Percentiles rank a stretch among this genome's conserved stretches.
Conservation (phyloP, 306 rosid genomes). For the Prunus davidiana region DNA sequence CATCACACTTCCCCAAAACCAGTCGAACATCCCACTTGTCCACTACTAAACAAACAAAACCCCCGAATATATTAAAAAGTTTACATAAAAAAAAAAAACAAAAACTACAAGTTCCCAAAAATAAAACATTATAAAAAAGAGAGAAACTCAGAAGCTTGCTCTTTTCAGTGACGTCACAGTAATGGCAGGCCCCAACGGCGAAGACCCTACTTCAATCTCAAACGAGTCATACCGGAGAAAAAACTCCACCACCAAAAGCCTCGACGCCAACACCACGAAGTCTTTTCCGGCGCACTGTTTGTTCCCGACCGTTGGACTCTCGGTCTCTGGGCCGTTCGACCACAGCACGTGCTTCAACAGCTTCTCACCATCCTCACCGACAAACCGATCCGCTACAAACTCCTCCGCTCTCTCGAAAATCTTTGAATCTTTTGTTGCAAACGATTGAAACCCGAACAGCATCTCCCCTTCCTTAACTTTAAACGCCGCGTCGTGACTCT, state of each 20-base stretch:
- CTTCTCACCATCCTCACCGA: conserved; percentile 75
- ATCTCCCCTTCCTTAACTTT: conserved; percentile 72
- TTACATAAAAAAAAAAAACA: no score
- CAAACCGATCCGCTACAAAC: conserved; percentile 69
- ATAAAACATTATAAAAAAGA: no score
- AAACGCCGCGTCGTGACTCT: conserved; percentile 72
- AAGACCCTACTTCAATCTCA: conserved; percentile 40
- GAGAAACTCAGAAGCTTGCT: conserved; percentile 39
- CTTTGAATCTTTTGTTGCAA: conserved; percentile 77
- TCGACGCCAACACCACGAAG: conserved; percentile 48
- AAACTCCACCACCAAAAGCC: conserved; percentile 69
- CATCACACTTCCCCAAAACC: neutral
- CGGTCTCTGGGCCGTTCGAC: conserved; percentile 89
- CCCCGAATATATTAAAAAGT: no score
- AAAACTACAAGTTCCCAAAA: neutral
- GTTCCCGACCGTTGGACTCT: conserved; percentile 44
- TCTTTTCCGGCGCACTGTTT: conserved; percentile 92
- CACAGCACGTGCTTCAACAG: conserved; percentile 72
- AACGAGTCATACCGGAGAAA: conserved; percentile 77
- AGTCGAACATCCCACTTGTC: neutral
- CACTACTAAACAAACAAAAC: neutral
- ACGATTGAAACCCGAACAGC: conserved; percentile 83
- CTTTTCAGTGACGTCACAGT: conserved; percentile 65
- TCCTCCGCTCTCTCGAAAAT: conserved; percentile 62
- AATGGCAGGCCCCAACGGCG: conserved; percentile 56